These are phyloP conservation scores for Cryphonectria carpinicola DNA, from an alignment of 2,329 filamentous ascomycete species.

Conservation along the genomic window DNA sequence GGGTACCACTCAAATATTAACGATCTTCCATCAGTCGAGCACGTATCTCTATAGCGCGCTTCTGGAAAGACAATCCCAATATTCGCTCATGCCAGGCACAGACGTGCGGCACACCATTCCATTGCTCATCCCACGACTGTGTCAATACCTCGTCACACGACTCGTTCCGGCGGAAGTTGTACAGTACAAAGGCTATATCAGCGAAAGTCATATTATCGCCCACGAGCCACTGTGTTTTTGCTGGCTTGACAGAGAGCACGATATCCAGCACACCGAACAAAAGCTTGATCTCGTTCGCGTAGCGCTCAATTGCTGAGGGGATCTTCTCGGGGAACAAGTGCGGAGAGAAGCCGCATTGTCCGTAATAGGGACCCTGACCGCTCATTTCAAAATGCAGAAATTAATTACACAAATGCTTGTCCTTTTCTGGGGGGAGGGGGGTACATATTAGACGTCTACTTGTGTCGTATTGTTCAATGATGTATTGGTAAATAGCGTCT, in stretches of 20 bases:
- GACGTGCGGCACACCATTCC: constrained; percentile 34
- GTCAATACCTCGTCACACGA: constrained; percentile 8
- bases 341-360: constrained; percentile 41
- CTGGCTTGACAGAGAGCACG: constrained; percentile 28
- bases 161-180: constrained; percentile 32
- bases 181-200: constrained; percentile 33
- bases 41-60: constrained; percentile 38
- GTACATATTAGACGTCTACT: constrained; percentile 31
- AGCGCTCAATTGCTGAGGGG: constrained; percentile 33
- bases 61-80: constrained; percentile 39
- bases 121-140: constrained; percentile 30
- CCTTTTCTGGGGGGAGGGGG: constrained; percentile 24
- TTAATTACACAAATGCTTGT: constrained; percentile 29
- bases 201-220: constrained; percentile 34
- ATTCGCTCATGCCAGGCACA: constrained; percentile 43
- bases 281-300: constrained; percentile 33
- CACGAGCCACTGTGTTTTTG: constrained; percentile 33
- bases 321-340: constrained; percentile 37
- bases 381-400: constrained; percentile 50
- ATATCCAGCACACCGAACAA: constrained; percentile 33
- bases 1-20: constrained; percentile 31
- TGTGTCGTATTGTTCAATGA: constrained; percentile 35
- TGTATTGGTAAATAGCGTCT: constrained; percentile 34
- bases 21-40: constrained; percentile 42
- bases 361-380: constrained; percentile 51